A percentile compares a stretch with the other conserved stretches of the same genome.
Conservation (phyloP, 495 filamentous ascomycete genomes). For the Astrothelium macrocarpum region DNA sequence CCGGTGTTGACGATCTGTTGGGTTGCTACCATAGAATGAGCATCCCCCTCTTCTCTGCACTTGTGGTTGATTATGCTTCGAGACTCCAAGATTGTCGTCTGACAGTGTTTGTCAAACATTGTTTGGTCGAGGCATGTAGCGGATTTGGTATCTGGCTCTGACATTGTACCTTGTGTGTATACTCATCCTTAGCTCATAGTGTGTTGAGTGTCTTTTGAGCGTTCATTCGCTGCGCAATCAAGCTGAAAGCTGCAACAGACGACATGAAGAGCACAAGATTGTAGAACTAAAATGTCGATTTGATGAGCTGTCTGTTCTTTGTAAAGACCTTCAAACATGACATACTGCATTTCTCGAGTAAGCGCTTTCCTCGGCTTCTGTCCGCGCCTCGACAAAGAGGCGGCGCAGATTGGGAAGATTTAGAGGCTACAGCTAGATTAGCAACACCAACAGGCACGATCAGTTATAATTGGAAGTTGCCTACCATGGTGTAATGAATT, state of each 20-base stretch:
- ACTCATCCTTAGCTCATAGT: neutral
- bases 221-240: slow-evolving; percentile 70
- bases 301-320: neutral
- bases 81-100: neutral
- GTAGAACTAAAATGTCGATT: slow-evolving; percentile 61
- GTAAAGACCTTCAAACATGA: neutral
- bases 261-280: slow-evolving; percentile 94
- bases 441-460: neutral
- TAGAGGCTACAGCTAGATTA: slow-evolving; percentile 41
- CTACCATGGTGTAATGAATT: no score
- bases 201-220: slow-evolving; percentile 4
- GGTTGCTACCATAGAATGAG: neutral
- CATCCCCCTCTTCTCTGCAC: neutral
- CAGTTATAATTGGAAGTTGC: neutral
- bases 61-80: neutral
- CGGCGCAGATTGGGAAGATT: slow-evolving; percentile 91
- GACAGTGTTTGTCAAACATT: neutral
- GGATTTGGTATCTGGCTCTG: neutral
- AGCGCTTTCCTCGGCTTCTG: slow-evolving; percentile 87
- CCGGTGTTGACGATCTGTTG: neutral
- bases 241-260: slow-evolving; percentile 83
- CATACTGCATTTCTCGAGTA: slow-evolving; percentile 88
- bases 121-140: neutral
- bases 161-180: neutral
- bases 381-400: slow-evolving; percentile 89